Evolutionary conservation across 352 stramenopile species (phyloP), one percentile per base, ranked within the genome.

Genomic region (Globisporangium echinulatum): DNA sequence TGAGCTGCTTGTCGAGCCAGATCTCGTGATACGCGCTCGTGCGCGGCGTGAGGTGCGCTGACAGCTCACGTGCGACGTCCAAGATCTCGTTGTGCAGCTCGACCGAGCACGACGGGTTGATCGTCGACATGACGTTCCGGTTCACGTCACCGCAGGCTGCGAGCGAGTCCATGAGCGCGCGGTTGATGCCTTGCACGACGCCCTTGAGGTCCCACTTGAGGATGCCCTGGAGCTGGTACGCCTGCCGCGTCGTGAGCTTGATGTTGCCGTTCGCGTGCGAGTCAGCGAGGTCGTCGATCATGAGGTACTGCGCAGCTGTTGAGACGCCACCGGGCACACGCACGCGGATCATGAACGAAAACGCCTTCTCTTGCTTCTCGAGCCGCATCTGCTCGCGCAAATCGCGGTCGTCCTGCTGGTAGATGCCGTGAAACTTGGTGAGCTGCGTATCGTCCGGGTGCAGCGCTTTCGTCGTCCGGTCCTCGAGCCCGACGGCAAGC

Each of bases 401-500:
- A 19, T 98, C 94, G 52, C 96, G 88, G 75, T 98, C 82, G 60
- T 98, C 96, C 75, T 99, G 96, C 84, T 98, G 90, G 77, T 99
- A 99, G 54, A 96, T 98, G 39, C 96, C 96, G 69, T 99, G 96
- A 76, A 99, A 99, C 77, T 99, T 99, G 47, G 81, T 92, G 38
- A 94, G 67, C 70, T 94, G 82, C 38, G 75, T 88, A 54, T 92
- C 82, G 33, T 92, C 82, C 11, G 79, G 49, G 33, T 67, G 55
- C 44, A 94, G 70, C 56, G 79, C 77, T 67, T 88, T 88, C 42
- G 85, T 92, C 36, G 81, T 85, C 37, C 67, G 67, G 66, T 94
- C 79, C 38, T 80, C 69, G 10, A 94, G 72, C n/a, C 80, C 82
- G 10, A 74, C 73, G 1, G 66, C 79, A 5, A 94, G 62, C 36